Base-by-base conservation (phyloP, 2,329 filamentous ascomycete species). In the Colletotrichum noveboracense region DNA sequence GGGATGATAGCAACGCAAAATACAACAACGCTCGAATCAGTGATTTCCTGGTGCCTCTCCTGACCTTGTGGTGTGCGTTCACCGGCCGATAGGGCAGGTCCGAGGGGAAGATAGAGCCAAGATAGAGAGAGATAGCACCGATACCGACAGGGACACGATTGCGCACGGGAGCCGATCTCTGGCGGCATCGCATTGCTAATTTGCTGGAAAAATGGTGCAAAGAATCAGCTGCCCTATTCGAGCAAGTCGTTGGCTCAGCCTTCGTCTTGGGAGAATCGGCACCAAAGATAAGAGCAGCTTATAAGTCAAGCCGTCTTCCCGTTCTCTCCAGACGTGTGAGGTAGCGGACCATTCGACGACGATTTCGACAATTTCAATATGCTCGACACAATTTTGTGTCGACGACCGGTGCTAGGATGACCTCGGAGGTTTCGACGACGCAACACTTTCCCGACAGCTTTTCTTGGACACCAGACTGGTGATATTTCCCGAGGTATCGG, bases 131-230 rank as follows among this genome's bases (percentile, higher is more conserved):
- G 43, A 52, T 70, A 74, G 65, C 58, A 73, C 56, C 43, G 62
- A 72, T 67, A 66, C 62, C 56, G 73, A 75, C 74, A 76, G 74
- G 74, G 74, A 66, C 26, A 69, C 60, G 74, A 76, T 76, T 75
- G 74, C 64, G 74, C 74, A 69, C 62, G 60, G 58, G 60, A 76
- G 74, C 30, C 71, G 71, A 76, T 76, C 61, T 66, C 66, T 74
- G 65, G 74, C 71, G 71, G 66, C 71, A 74, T 75, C 60, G 61
- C 61, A 70, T 72, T 70, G 74, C 74, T 71, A 70, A 76, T 76
- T 71, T 76, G 66, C 61, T 75, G 24, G 24, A 38, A 62, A 62
- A 64, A 70, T 75, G 74, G 66, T 71, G 71, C 74, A 75, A 76
- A 75, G 30, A 71, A 55, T 71, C 71, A 76, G 74, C 74, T 76